These are phyloP conservation scores for Tarenaya hassleriana DNA, from an alignment of 345 rosid genomes.

Conservation along the genomic window DNA sequence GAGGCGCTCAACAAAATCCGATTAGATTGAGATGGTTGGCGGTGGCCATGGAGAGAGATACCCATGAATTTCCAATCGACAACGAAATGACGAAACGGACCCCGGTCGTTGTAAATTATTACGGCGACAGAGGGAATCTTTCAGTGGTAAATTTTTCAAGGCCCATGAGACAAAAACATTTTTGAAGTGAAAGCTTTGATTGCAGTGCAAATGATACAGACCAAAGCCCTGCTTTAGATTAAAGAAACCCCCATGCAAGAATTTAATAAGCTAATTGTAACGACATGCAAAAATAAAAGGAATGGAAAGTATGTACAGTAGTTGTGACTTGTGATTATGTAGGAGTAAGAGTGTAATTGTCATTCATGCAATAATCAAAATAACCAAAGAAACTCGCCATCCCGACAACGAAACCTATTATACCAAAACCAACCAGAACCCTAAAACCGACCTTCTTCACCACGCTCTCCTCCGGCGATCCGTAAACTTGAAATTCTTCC, in stretches of 20 bases:
- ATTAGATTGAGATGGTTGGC: too few species aligned
- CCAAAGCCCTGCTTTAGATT: too few species aligned
- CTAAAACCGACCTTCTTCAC: slow-evolving; percentile 17
- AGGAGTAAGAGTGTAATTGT: background rate
- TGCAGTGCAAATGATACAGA: too few species aligned
- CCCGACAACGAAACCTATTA: slow-evolving; percentile 17
- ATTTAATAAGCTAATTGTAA: too few species aligned
- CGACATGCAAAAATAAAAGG: too few species aligned
- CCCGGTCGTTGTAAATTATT: slow-evolving; percentile 1
- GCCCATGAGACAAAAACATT: background rate
- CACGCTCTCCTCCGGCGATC: background rate
- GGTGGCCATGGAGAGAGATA: too few species aligned
- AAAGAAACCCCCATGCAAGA: too few species aligned
- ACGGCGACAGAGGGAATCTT: slow-evolving; percentile 16
- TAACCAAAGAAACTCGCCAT: slow-evolving; percentile 15
- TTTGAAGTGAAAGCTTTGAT: too few species aligned
- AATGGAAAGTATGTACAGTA: too few species aligned
- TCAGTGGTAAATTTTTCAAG: slow-evolving; percentile 15
- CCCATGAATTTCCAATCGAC: too few species aligned
- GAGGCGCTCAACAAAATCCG: too few species aligned
- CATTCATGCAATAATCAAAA: slow-evolving; percentile 6
- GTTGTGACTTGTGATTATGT: slow-evolving; percentile 2
- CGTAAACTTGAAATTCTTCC: slow-evolving; percentile 6
- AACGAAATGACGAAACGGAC: slow-evolving; percentile 19
- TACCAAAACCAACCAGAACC: slow-evolving; percentile 21